Conservation (phyloP, 1,139 yeast genomes). For the Kluyveromyces marxianus region DNA sequence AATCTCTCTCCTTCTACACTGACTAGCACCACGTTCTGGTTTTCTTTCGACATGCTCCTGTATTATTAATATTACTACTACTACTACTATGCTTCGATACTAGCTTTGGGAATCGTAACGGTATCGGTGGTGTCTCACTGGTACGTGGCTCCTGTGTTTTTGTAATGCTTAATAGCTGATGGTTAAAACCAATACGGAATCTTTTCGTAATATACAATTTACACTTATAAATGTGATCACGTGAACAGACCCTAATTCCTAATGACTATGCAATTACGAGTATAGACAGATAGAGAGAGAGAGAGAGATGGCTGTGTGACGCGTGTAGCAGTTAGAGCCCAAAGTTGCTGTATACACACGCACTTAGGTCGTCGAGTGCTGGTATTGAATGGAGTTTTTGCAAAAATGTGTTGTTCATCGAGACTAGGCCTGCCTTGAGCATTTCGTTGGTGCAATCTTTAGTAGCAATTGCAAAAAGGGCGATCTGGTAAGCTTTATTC, state of each 20-base stretch:
- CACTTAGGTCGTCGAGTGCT: slow-evolving; percentile 80
- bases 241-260: too few species aligned
- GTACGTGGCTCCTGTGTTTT: not conserved
- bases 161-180: too few species aligned
- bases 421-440: slow-evolving; percentile 60
- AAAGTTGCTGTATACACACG: slow-evolving; percentile 83
- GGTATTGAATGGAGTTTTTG: slow-evolving; percentile 46
- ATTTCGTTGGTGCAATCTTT: slow-evolving; percentile 30
- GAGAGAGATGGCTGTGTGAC: not conserved
- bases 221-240: too few species aligned
- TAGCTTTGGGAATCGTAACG: not conserved
- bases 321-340: slow-evolving; percentile 29
- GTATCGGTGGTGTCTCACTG: not conserved
- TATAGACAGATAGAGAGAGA: not conserved
- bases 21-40: slow-evolving; percentile 42
- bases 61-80: not conserved
- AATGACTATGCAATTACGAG: too few species aligned
- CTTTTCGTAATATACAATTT: too few species aligned
- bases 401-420: slow-evolving; percentile 20
- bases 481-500: slow-evolving; percentile 19
- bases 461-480: slow-evolving; percentile 22
- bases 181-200: too few species aligned
- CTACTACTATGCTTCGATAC: too few species aligned
- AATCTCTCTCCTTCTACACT: slow-evolving; percentile 71
- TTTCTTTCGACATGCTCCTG: slow-evolving; percentile 11